Evolutionary conservation across 306 rosid species (phyloP).

Genomic region (Abrus precatorius): DNA sequence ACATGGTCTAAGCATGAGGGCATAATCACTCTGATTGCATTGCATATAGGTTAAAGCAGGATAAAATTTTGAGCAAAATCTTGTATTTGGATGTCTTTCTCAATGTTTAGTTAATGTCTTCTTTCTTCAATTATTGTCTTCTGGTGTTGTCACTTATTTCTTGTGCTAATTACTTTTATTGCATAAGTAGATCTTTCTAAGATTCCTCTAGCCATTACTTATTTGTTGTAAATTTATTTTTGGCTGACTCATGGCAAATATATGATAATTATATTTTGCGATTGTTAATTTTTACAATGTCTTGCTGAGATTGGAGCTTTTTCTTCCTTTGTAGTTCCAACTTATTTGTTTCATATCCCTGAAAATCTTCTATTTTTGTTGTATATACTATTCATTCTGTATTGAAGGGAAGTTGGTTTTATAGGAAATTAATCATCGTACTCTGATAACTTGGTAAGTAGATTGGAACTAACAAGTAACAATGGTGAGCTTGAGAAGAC

Average conservation of each 20-base stretch:
- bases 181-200: slow-evolving; percentile 24
- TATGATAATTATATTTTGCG: not conserved
- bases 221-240: not conserved
- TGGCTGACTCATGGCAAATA: not conserved
- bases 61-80: not conserved
- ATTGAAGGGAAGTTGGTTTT: slow-evolving; percentile 45
- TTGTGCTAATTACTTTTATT: not conserved
- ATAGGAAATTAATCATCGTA: slow-evolving; percentile 25
- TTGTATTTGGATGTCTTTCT: slow-evolving; percentile 8
- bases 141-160: slow-evolving; percentile 18
- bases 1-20: slow-evolving; percentile 19
- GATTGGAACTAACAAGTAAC: slow-evolving; percentile 42
- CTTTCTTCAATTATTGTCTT: slow-evolving; percentile 29
- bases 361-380: slow-evolving; percentile 10
- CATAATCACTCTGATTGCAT: slow-evolving; percentile 41
- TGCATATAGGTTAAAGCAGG: not conserved
- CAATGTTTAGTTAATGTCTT: not conserved
- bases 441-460: slow-evolving; percentile 36
- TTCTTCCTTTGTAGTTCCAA: slow-evolving; percentile 1
- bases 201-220: slow-evolving; percentile 31
- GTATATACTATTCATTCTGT: slow-evolving; percentile 33
- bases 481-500: slow-evolving; percentile 93
- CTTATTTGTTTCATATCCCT: not conserved
- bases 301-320: not conserved
- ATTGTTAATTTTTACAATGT: not conserved